Base-by-base conservation (phyloP, 2,329 filamentous ascomycete species). In the Aspergillus brunneoviolaceus region DNA sequence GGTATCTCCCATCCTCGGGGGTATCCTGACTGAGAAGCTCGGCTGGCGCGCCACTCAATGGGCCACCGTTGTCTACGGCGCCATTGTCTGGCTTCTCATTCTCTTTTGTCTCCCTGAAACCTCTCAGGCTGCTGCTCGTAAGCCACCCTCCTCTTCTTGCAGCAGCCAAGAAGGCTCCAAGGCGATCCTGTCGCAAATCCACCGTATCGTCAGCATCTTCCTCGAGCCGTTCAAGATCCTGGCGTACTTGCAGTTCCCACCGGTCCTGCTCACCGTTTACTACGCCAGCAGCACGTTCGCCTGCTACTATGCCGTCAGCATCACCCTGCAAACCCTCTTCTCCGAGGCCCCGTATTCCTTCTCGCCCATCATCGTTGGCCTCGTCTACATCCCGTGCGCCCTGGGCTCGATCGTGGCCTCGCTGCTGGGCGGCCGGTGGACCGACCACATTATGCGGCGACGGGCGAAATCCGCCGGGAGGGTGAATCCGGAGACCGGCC, bases 1-100 rank as follows among this genome's bases (percentile, higher is more conserved):
- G 14, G 74, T 94, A 4, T 86, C 89, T 0, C 91, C 91, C 1
- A 89, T 95, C 54, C 80, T 95, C 33, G 91, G 91, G 54, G 91
- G 91, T 49, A 85, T 82, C 0, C 76, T 96, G n/a, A 82, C 88
- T 1, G 77, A 91, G 65, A 80, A 75, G 5, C 87, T 89, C 69
- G 86, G 87, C 1, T 95, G 91, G 91, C 81, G 89, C 67, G 87
- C 87, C 42, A 90, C 89, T 1, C 85, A 91, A 79, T 95, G 89
- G 88, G 92, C 92, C 65, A 81, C 91, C 42, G 82, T 85, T 21
- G 87, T 87, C 23, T 94, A 89, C 69, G 90, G 89, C 35, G 85
- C 74, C 2, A 52, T 79, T 9, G 70, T 74, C 2, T 68, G 79
- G 21, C 58, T 74, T 0, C 74, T 81, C 29, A 71, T 81, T 51